Base-by-base conservation (phyloP, 2,329 filamentous ascomycete genomes). In the Blumeriella jaapii region DNA sequence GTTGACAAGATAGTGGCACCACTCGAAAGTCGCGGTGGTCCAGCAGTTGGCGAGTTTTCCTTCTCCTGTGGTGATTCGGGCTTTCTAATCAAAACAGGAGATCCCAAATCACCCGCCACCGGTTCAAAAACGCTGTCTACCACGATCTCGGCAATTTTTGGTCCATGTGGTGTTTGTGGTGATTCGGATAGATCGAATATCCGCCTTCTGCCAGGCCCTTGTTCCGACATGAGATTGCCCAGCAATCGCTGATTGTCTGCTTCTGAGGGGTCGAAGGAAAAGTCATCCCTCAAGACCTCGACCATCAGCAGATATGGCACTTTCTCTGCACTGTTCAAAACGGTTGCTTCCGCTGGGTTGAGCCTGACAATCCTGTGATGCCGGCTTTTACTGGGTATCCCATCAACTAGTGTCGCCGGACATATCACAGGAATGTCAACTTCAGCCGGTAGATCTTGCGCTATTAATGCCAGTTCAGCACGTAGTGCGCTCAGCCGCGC, bases 251-350 rank as follows among this genome's bases (percentile, higher is more conserved):
- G 69, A 48, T 91, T 91, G 44, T 84, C 78, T 17, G 70, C 64
- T 0, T 75, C 78, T 19, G 80, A 74, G 0, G 82, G 81, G 48
- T 89, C 78, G 49, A 91, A 91, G 20, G 78, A 78, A 52, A 91
- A 89, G 51, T 91, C 83, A 46, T 89, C 82, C 15, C 78, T 67
- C 30, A 91, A 60, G 14, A 91, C 77, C 54, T 91, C 83, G 2
- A 89, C 74, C 82, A 91, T 87, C 17, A 91, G 67, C 31, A 91
- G 59, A 58, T 86, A 91, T 1, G 83, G 83, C 28, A 91, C 83
- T 54, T 86, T 82, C 56, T 91, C 82, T 4, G 83, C 83, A 55
- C 83, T 91, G 58, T 91, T 91, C 33, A 91, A 61, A 36, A 87
- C 84, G 1, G 83, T 89, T 5, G 83, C 78, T 58, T 91, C 83